phyloP scores from a whole-genome alignment of 805 yeast species.

The Candida ascalaphidarum region DNA sequence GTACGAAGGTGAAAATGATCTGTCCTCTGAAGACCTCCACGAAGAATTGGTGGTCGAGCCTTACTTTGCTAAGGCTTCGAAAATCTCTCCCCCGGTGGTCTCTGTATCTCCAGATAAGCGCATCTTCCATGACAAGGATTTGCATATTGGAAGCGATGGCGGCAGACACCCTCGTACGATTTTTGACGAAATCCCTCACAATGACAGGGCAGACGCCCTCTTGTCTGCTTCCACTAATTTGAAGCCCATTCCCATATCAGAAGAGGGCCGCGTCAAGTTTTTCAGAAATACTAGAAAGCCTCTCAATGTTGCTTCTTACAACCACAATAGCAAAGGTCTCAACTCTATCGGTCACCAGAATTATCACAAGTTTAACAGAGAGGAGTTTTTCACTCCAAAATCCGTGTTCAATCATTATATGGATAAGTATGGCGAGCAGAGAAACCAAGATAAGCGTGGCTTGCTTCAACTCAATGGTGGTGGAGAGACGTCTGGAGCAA shows the following conservation, averaged over 20 bases:
- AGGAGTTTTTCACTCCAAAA: conserved; percentile 73
- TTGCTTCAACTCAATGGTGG: neutral
- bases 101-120: no score
- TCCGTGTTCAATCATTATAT: conserved; percentile 62
- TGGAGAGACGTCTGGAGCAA: neutral
- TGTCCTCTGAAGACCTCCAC: neutral
- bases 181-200: conserved; percentile 16
- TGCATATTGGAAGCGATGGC: no score
- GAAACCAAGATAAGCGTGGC: conserved; percentile 6
- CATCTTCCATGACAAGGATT: no score
- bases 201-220: conserved; percentile 36
- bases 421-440: conserved; percentile 50
- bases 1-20: conserved; percentile 10
- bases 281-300: conserved; percentile 46
- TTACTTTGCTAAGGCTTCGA: no score
- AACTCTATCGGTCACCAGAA: conserved; percentile 1
- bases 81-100: no score
- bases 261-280: conserved; percentile 13
- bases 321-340: conserved; percentile 4
- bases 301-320: conserved; percentile 55
- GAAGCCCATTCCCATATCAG: conserved; percentile 33
- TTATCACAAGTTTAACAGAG: conserved; percentile 41
- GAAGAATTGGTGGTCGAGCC: no score
- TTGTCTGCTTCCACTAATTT: conserved; percentile 27
- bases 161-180: no score